These are phyloP conservation scores for Rasamsonia emersonii DNA, from an alignment of 2,329 filamentous ascomycete genomes.

Conservation along the genomic window DNA sequence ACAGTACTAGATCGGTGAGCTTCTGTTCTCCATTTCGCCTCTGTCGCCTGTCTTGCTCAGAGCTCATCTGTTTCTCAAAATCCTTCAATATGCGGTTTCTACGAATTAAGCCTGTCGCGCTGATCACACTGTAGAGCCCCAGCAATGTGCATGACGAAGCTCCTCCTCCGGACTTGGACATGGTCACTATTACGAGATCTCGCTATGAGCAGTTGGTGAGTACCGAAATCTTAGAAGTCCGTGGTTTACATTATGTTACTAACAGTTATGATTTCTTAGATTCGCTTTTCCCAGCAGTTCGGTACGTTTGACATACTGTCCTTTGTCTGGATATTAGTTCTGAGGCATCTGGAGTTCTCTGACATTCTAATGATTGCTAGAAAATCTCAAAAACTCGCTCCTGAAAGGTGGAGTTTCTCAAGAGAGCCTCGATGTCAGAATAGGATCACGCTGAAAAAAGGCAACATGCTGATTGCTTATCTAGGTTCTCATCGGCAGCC, in stretches of 20 bases:
- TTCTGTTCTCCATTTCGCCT: neutral
- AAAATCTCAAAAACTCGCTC: conserved; percentile 40
- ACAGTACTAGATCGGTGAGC: neutral
- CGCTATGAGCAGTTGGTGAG: conserved; percentile 56
- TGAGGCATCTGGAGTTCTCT: neutral
- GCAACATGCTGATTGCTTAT: conserved; percentile 3
- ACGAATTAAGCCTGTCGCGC: too few relatives aligned
- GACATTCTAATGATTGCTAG: conserved; percentile 17
- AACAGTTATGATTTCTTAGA: conserved; percentile 11
- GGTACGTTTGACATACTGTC: conserved; percentile 16
- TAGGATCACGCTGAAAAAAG: neutral
- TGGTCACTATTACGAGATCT: conserved; percentile 48
- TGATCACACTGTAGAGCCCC: too few relatives aligned
- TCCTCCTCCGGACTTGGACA: conserved; percentile 26
- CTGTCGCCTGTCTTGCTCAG: neutral
- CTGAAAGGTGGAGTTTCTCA: conserved; percentile 42
- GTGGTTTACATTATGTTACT: neutral
- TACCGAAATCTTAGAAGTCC: conserved; percentile 7
- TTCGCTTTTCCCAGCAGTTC: conserved; percentile 19
- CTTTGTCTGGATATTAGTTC: neutral
- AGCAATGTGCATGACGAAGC: conserved; percentile 32
- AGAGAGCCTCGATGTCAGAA: conserved; percentile 40
- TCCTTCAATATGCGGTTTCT: conserved; percentile 5
- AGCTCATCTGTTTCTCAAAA: conserved; percentile 2
- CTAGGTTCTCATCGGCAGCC: conserved; percentile 2